Evolutionary conservation across 257 asterid species (phyloP), one percentile per base, ranked within the genome.

Genomic region (Ajuga chamaepitys): DNA sequence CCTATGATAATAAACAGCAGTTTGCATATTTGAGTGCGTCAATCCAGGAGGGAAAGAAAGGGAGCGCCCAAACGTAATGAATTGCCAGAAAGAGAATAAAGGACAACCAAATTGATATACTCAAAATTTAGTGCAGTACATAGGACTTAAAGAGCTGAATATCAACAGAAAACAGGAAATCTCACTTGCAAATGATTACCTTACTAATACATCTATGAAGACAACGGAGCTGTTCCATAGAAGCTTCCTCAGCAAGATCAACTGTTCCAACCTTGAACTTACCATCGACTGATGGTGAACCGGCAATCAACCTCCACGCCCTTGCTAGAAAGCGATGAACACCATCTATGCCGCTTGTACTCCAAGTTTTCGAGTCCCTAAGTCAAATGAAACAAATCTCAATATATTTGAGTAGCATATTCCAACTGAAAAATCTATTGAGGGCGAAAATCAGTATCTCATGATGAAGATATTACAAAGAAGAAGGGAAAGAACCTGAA

Each of bases 341-440:
- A 56, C 99, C 99, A 80, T 93, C 99, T 59, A 93, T 93, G 38
- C 99, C 97, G 80, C 94, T 89, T 21, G 95, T 86, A 77, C 89
- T 93, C 99, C 99, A 93, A 40, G 95, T 87, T 79, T 93, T 93
- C 12, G 97, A 87, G 83, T 89, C 99, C 79, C 99, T 93, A 35
- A 38, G 34, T 48, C 37, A 32, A 24, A 71, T 35, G 5, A 58
- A 60, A 70, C 14, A 34, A 60, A 2, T 37, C 56, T 25, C 7
- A 17, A 41, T 56, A 62, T 7, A 42, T 21, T 24, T 28, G 42
- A 34, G 62, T 34, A 11, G 57, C 13, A 58, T 21, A 68, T 9
- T 45, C 20, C 25, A 7, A 28, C 44, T 40, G 58, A 24, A 11
- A 5, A 25, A 38, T 38, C 42, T 17, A 32, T 1, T 5, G 11